Evolutionary conservation across 768 basidiomycete species (phyloP), one percentile per base, ranked within the genome.

Genomic region (Rhizopogon vinicolor): DNA sequence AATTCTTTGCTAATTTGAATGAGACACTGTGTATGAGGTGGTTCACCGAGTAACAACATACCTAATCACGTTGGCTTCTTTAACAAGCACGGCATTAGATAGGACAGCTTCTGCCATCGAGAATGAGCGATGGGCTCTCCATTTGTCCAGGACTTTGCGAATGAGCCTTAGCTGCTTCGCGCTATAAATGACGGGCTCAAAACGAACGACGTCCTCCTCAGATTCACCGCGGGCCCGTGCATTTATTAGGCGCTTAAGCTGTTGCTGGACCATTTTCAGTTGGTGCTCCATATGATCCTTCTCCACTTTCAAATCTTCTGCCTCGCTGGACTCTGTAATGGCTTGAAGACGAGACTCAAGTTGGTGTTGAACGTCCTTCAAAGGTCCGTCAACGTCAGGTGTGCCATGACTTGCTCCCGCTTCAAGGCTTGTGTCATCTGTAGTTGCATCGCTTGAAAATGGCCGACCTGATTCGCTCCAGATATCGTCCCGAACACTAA

Each of bases 31-130:
- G 18, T 25, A 16, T 16, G 8, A 10, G 19, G 3, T 16, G 7
- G 37, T 16, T n/a, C 7, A 45, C 8, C 2, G 7, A 56, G 29
- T 40, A 41, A 54, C 7, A 3, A 42, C 79, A 44, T 59, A 87
- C 89, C 91, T 93, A 62, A 97, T 89, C 44, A 98, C 79, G 69
- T 97, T 98, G 5, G 93, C 96, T 72, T 99, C 97, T 71, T 97
- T 95, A 41, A 98, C 76, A 53, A 87, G 68, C 1, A 94, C 86
- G 9, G 95, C 95, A 66, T 82, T 87, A 6, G 88, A 86, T 51
- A 98, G 74, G 22, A 94, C 85, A 29, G 81, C 76, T 72, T 98
- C 95, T 1, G 95, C 92, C 91, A 98, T 96, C 0, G 87, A 89
- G 67, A 97, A 94, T 7, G 88, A 81, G 22, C 89, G 78, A 70